Percentiles rank a stretch among this genome's conserved stretches.
Conservation (phyloP, 768 basidiomycete species). For the Udeniomyces megalosporus region DNA sequence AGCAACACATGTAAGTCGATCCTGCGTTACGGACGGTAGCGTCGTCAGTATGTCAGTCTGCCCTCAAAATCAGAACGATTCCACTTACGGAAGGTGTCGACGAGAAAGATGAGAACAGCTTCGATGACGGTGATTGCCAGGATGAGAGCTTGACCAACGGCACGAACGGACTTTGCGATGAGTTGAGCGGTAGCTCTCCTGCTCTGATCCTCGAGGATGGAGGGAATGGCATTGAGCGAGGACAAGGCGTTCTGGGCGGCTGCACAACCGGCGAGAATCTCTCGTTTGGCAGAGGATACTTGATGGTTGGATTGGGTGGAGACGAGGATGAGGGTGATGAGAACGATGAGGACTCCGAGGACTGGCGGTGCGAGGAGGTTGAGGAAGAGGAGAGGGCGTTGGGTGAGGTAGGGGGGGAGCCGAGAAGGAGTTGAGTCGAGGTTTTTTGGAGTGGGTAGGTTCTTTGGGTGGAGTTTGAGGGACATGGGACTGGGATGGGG, state of each 20-base stretch:
- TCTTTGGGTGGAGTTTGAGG: too few relatives aligned
- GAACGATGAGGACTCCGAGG: conserved; percentile 71
- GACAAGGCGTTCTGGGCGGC: conserved; percentile 74
- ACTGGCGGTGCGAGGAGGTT: conserved; percentile 86
- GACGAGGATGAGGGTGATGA: conserved; percentile 63
- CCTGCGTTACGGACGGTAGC: too few relatives aligned
- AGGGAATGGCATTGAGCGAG: conserved; percentile 65
- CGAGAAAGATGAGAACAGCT: conserved; percentile 72
- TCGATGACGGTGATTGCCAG: conserved; percentile 60
- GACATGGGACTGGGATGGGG: too few relatives aligned
- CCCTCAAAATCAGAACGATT: background rate
- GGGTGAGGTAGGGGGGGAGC: conserved; percentile 67
- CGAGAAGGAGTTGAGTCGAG: too few relatives aligned
- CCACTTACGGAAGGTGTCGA: conserved; percentile 25
- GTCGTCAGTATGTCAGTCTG: conserved; percentile 47
- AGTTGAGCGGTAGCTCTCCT: conserved; percentile 63
- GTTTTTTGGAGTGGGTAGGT: too few relatives aligned
- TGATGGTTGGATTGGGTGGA: conserved; percentile 50
- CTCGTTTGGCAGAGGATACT: conserved; percentile 50
- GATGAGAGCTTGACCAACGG: conserved; percentile 51
- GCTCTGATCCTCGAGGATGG: conserved; percentile 70
- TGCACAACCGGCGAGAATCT: conserved; percentile 65
- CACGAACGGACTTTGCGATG: conserved; percentile 62
- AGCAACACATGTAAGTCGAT: conserved; percentile 81
- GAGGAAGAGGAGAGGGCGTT: conserved; percentile 66